A percentile compares a stretch with the other conserved stretches of the same genome.
These are phyloP conservation scores for Suillus hirtellus DNA, from an alignment of 768 basidiomycete genomes.

Conservation along the genomic window DNA sequence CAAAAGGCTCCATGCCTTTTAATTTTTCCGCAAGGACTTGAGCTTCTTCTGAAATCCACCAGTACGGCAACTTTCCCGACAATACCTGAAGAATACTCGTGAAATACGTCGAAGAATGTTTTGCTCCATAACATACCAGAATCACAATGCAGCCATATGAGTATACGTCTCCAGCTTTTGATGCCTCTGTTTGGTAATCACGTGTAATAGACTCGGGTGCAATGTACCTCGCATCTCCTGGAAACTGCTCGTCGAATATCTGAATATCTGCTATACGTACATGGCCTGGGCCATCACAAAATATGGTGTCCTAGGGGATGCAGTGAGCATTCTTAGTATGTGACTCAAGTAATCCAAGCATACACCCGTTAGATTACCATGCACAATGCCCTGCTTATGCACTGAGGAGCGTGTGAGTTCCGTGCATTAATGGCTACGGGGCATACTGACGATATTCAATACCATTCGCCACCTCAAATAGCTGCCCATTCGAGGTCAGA, in stretches of 20 bases:
- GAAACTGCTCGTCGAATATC: background rate
- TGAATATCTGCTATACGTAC: background rate
- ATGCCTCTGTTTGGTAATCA: background rate
- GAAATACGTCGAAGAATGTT: background rate
- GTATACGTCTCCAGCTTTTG: background rate
- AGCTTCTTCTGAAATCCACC: background rate
- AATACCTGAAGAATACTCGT: background rate
- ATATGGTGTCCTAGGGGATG: background rate
- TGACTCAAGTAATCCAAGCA: background rate
- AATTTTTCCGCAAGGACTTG: background rate
- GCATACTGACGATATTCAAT: background rate
- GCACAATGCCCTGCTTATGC: background rate
- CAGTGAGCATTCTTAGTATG: background rate
- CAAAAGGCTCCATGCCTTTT: background rate
- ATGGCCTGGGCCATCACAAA: background rate
- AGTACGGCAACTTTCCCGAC: background rate
- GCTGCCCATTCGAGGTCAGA: background rate
- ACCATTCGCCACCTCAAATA: background rate
- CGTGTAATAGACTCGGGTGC: background rate
- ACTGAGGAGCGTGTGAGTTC: background rate
- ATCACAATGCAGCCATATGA: background rate
- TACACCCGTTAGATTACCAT: constrained; percentile 1
- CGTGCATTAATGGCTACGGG: background rate
- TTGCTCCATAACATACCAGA: background rate
- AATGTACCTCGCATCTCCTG: background rate